These are phyloP conservation scores for Solanum phureja DNA, from an alignment of 257 asterid species.

Conservation along the genomic window DNA sequence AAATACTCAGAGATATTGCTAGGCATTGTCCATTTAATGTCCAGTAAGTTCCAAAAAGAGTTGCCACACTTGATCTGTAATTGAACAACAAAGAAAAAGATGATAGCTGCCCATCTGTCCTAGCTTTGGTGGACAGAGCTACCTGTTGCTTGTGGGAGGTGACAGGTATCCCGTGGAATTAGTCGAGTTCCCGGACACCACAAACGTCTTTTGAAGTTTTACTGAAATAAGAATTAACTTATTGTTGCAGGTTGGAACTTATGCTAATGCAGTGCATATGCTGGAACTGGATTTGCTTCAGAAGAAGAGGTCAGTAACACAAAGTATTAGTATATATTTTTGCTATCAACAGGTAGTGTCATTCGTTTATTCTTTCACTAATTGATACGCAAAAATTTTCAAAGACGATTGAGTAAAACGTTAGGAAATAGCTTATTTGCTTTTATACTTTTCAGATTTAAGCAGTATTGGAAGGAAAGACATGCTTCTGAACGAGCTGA, in stretches of 20 bases:
- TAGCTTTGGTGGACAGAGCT: not conserved
- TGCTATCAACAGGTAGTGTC: not conserved
- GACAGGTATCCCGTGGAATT: not conserved
- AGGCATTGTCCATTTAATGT: not conserved
- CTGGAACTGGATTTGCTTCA: conserved; percentile 57
- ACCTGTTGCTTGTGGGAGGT: not conserved
- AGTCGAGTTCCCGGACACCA: not conserved
- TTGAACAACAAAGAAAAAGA: not conserved
- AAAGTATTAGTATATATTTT: not conserved
- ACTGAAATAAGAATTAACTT: not conserved
- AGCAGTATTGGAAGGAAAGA: conserved; percentile 74
- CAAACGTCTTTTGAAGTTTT: not conserved
- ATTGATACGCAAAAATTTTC: not conserved
- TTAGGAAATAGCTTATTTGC: not conserved
- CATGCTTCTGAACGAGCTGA: conserved; percentile 42
- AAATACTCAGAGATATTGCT: not conserved
- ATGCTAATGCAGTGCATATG: conserved; percentile 53
- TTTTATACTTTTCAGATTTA: conserved; percentile 27
- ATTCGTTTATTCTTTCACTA: not conserved
- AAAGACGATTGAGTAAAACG: not conserved
- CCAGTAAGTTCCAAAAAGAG: not conserved
- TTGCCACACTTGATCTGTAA: not conserved
- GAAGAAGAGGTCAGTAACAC: conserved; percentile 47
- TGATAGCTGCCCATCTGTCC: not conserved
- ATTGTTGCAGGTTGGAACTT: conserved; percentile 47